phyloP scores from a whole-genome alignment of 2,329 filamentous ascomycete species.

The Cordyceps cicadae region DNA sequence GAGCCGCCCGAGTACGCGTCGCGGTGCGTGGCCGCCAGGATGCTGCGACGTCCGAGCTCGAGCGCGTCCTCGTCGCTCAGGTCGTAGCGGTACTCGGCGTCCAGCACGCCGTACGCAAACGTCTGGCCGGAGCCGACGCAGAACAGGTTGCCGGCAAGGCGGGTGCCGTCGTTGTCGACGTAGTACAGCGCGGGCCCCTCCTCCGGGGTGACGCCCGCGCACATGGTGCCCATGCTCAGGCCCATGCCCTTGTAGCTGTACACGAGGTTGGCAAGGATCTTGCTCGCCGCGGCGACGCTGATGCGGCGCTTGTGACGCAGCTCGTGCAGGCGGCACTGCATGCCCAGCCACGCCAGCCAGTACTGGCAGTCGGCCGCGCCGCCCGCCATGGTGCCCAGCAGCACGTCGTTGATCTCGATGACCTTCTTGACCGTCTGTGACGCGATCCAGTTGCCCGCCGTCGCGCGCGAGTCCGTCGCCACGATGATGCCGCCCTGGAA shows the following conservation, averaged over 20 bases:
- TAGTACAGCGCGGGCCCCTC: slow-evolving; percentile 98
- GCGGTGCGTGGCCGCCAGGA: slow-evolving; percentile 89
- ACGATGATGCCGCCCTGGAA: slow-evolving; percentile 99
- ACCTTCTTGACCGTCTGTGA: slow-evolving; percentile 99
- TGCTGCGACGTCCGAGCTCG: slow-evolving; percentile 83
- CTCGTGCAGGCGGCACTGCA: slow-evolving; percentile 98
- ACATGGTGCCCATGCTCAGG: slow-evolving; percentile 99
- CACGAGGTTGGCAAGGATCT: slow-evolving; percentile 96
- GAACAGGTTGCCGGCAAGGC: slow-evolving; percentile 89
- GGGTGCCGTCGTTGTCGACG: slow-evolving; percentile 88
- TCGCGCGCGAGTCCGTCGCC: slow-evolving; percentile 93
- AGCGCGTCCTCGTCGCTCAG: slow-evolving; percentile 80
- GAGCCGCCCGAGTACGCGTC: slow-evolving; percentile 98
- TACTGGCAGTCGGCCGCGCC: slow-evolving; percentile 99
- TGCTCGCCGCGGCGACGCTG: slow-evolving; percentile 91
- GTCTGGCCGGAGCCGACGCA: slow-evolving; percentile 98
- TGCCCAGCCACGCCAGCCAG: slow-evolving; percentile 97
- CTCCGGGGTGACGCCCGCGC: slow-evolving; percentile 88
- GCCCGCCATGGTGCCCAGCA: slow-evolving; percentile 96
- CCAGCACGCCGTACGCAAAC: slow-evolving; percentile 95
- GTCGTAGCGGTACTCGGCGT: slow-evolving; percentile 91
- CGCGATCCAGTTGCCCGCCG: slow-evolving; percentile 97
- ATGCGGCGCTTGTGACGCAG: slow-evolving; percentile 98
- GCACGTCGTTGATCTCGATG: slow-evolving; percentile 91
- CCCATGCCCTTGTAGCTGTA: slow-evolving; percentile 99